Conservation (phyloP, 2,329 filamentous ascomycete species). For the Onygena corvina region DNA sequence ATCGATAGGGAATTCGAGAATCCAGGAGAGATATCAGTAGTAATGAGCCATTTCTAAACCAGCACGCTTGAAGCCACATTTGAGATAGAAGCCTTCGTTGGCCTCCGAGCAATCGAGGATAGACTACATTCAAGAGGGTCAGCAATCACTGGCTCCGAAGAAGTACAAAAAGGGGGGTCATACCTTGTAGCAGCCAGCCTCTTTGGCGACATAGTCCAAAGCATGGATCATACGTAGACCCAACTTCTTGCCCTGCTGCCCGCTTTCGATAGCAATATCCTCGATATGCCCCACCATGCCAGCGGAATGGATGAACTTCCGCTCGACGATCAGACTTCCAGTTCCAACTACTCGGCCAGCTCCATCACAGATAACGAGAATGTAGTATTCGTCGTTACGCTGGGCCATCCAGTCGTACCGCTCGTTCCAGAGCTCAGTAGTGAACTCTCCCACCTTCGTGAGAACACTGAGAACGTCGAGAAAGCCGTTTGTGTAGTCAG, state of each 20-base stretch:
- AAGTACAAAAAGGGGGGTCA: constrained; percentile 14
- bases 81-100: constrained; percentile 96
- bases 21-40: constrained; percentile 40
- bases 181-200: constrained; percentile 86
- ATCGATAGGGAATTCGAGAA: background rate
- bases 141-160: background rate
- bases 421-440: constrained; percentile 58
- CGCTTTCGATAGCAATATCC: constrained; percentile 88
- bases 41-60: constrained; percentile 97
- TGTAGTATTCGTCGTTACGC: constrained; percentile 67
- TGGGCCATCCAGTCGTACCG: constrained; percentile 71
- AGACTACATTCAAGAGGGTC: constrained; percentile 41
- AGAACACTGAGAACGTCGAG: constrained; percentile 83
- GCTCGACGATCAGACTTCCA: constrained; percentile 79
- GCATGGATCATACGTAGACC: constrained; percentile 88
- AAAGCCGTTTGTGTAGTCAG: constrained; percentile 71
- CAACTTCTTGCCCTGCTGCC: constrained; percentile 95
- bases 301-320: constrained; percentile 51
- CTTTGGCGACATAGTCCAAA: constrained; percentile 73
- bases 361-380: constrained; percentile 71
- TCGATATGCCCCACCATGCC: constrained; percentile 80
- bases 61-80: constrained; percentile 87
- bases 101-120: constrained; percentile 93
- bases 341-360: constrained; percentile 68
- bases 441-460: constrained; percentile 83